Base-by-base conservation (phyloP, 345 rosid species). In the Ceriops tagal region DNA sequence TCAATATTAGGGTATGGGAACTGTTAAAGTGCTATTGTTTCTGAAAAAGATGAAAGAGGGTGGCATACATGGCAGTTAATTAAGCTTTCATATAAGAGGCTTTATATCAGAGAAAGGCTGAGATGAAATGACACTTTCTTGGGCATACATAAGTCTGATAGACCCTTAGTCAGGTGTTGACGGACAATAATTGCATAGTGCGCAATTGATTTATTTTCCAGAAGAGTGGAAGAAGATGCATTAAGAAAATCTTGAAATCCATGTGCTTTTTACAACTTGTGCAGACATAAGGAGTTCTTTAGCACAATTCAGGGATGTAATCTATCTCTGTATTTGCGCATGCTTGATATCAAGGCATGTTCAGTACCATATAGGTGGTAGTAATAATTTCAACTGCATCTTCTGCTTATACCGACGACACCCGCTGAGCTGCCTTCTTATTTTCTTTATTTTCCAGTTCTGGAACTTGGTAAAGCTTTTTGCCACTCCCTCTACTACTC, bases 401-500 rank as follows among this genome's bases (percentile, higher is more conserved):
- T 43, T 21, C 22, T 55, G 15, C 21, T 21, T 55, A 22, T 24
- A 22, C 58, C 2, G 22, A n/a, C 1, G 5, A 22, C 8, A 9
- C 28, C 15, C 10, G 1, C 22, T 24, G 26, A 19, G 13, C 37
- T 71, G 27, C 22, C 22, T 18, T 11, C 34, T 9, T 30, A 1
- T 39, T 10, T 53, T 37, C 13, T 52, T n/a, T 20, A 18, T 1
- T 57, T 69, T 21, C 61, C 84, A 93, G 98, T 88, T 93, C 75
- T 93, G 92, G 92, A 87, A 93, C 69, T 1, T 88, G 55, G 66
- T 86, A 46, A 73, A 70, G 79, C 80, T 87, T 67, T 3, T 89
- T 1, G 71, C 97, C 16, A 82, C 97, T 18, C 88, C 92, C 62
- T 70, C 97, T 10, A 83, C 82, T 21, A 72, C 93, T 72, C 97